Conservation (phyloP, 139 green algal genomes). For the Raphidocelis subcapitata region DNA sequence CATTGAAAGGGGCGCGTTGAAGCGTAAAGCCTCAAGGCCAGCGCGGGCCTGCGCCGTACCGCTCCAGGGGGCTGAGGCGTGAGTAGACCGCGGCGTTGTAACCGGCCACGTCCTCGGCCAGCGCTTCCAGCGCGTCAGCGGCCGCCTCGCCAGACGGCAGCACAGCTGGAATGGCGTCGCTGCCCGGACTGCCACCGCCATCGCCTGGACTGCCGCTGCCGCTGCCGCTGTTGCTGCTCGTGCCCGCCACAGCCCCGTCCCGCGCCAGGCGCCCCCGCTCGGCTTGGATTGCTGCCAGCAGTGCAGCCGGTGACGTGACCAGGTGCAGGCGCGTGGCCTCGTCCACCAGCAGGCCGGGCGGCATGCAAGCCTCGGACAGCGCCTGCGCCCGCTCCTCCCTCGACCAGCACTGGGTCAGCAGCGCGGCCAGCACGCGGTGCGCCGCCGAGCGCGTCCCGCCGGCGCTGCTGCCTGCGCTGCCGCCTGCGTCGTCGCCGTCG, state of each 20-base stretch:
- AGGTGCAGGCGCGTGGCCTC: too few species aligned
- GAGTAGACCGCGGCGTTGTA: too few species aligned
- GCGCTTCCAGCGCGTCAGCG: too few species aligned
- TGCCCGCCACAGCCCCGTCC: neutral
- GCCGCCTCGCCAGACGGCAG: too few species aligned
- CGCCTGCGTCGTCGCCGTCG: neutral
- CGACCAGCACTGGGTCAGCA: slow-evolving; percentile 22
- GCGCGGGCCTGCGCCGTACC: neutral
- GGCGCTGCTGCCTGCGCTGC: slow-evolving; percentile 5
- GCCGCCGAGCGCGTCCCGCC: neutral
- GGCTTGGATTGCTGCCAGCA: neutral
- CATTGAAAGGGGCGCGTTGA: too few species aligned
- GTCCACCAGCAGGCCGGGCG: slow-evolving; percentile 26
- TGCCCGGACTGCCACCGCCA: too few species aligned
- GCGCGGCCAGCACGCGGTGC: slow-evolving; percentile 12
- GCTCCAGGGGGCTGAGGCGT: neutral
- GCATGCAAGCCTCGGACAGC: slow-evolving; percentile 33
- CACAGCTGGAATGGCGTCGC: neutral
- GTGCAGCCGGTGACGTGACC: too few species aligned
- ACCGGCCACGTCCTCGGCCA: too few species aligned
- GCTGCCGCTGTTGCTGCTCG: too few species aligned
- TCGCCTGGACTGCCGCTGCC: too few species aligned
- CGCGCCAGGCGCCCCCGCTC: neutral
- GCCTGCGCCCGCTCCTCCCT: slow-evolving; percentile 32
- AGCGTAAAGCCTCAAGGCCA: too few species aligned